Evolutionary conservation across 768 basidiomycete species (phyloP), one percentile per base, ranked within the genome.

Genomic region (Austroboletus festivus): DNA sequence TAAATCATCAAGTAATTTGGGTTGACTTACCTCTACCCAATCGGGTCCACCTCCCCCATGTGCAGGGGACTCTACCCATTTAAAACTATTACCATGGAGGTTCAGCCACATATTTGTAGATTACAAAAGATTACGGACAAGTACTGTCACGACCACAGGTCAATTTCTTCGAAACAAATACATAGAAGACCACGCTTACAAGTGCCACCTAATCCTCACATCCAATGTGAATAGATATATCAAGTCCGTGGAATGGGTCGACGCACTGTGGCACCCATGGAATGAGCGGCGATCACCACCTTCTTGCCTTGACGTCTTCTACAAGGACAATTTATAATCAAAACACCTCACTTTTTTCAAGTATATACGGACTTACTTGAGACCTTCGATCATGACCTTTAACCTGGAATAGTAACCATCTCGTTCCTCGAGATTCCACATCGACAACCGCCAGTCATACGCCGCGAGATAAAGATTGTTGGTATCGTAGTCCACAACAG

Each of bases 21-120:
- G 5, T 11, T 24, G 13, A 6, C 18, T 23, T 23, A 90, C 91
- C 75, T 98, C 94, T 12, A 95, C 93, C 95, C 95, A 98, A 22
- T 80, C 71, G 7, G 81, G 70, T 3, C 94, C 95, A 13, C 93
- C 95, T 2, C 77, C 76, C 8, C 93, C 93, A 54, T 86, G 82
- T 37, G 76, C 70, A 9, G 85, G 83, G 1, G 91, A 89, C 69
- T 98, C 95, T 0, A 95, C 94, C 95, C 95, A 99, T 72, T 96
- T 95, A 60, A 94, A 79, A 63, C 93, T 94, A 50, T 1, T 18
- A 19, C 38, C 33, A 26, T 37, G 3, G 48, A 31, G 39, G 5
- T 46, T 57, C 46, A 56, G 52, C 39, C 23, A 38, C 13, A 22
- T 11, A n/a, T 10, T 8, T 4, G 18, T 1, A 3, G 8, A 47